Conservation (phyloP, 441 rosid species). For the Eutrema salsugineum region DNA sequence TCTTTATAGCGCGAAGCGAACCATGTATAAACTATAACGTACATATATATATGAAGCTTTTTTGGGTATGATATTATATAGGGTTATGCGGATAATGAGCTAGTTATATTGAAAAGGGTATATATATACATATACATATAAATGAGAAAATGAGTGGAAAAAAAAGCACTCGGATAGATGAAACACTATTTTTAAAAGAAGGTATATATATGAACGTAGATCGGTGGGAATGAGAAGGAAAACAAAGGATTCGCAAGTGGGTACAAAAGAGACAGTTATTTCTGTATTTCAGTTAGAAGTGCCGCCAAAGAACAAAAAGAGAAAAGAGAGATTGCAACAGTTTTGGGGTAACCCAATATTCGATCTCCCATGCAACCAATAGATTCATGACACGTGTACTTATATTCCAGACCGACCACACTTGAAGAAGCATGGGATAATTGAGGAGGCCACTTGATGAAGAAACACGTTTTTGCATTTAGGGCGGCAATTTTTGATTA, state of each 20-base stretch:
- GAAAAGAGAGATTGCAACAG: conserved; percentile 23
- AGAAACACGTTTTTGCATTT: conserved; percentile 27
- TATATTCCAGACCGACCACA: conserved; percentile 32
- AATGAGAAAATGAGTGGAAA: neutral
- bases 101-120: no score
- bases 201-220: neutral
- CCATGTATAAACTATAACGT: neutral
- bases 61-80: neutral
- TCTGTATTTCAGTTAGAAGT: conserved; percentile 37
- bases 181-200: neutral
- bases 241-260: conserved; percentile 13
- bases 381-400: neutral
- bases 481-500: neutral
- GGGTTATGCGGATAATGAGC: neutral
- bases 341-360: conserved; percentile 31
- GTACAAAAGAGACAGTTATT: conserved; percentile 30
- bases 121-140: neutral
- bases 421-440: conserved; percentile 33
- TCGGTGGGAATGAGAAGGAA: neutral
- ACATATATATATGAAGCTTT: neutral
- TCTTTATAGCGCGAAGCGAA: neutral
- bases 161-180: neutral
- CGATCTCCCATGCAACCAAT: conserved; percentile 27
- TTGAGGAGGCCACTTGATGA: conserved; percentile 21
- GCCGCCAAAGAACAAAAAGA: conserved; percentile 23